These are phyloP conservation scores for Penicillium cinerascens DNA, from an alignment of 495 filamentous ascomycete genomes.

Conservation along the genomic window DNA sequence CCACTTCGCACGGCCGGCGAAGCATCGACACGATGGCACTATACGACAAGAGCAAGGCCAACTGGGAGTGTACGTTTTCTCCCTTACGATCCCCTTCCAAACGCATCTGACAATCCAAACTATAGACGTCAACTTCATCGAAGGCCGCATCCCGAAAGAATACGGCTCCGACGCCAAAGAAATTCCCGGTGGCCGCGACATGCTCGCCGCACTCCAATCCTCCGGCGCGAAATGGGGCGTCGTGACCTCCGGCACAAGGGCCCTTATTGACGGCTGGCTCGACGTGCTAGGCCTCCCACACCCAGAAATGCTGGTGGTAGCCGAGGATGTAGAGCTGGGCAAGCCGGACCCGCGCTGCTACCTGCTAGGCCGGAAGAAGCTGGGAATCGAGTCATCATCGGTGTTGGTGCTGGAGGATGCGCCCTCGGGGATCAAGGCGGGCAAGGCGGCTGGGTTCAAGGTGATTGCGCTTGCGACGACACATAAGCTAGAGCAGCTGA, in stretches of 20 bases:
- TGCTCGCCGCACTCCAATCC: constrained; percentile 57
- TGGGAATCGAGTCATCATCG: constrained; percentile 54
- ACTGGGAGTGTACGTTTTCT: constrained; percentile 75
- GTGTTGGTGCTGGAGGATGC: constrained; percentile 89
- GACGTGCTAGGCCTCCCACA: constrained; percentile 68
- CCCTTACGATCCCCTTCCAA: neutral
- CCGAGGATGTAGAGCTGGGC: constrained; percentile 79
- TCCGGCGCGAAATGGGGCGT: constrained; percentile 75
- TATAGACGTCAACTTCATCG: constrained; percentile 73
- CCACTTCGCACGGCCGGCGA: constrained; percentile 84
- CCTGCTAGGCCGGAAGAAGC: constrained; percentile 59
- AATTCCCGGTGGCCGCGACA: constrained; percentile 63
- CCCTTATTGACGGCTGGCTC: constrained; percentile 84
- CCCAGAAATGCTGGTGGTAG: constrained; percentile 72
- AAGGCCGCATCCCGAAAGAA: constrained; percentile 70
- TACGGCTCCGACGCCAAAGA: constrained; percentile 77
- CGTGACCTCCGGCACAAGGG: constrained; percentile 82
- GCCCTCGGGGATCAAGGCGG: constrained; percentile 84
- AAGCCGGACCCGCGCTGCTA: constrained; percentile 90
- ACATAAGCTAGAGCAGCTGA: constrained; percentile 68
- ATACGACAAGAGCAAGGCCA: constrained; percentile 76
- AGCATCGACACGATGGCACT: constrained; percentile 75
- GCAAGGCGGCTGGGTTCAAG: constrained; percentile 84
- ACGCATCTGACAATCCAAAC: neutral
- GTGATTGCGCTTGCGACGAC: constrained; percentile 87